Base-by-base conservation (phyloP, 176 grass and related monocot genomes). In the Oryza australiensis region DNA sequence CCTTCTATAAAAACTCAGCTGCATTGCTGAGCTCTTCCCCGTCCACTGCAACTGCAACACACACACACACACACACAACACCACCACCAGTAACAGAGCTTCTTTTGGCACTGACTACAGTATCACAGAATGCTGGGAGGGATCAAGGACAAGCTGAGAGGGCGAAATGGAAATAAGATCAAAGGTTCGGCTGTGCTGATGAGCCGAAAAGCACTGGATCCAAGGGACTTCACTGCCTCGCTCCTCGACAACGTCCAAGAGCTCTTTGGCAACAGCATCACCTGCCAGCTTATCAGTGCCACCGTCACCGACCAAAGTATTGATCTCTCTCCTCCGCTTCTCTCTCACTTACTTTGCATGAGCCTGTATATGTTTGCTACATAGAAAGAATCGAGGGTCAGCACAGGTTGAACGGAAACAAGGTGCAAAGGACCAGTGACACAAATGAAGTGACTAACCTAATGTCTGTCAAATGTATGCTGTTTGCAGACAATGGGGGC, bases 231-330 rank as follows among this genome's bases (percentile, higher is more conserved):
- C 71, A 72, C 71, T 62, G 94, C 91, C 41, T 69, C 79, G 72
- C 1, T 97, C 63, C 1, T 97, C 76, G 89, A 97, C 72, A n/a
- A 78, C 70, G 15, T 94, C 32, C 5, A 34, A 64, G 91, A 97
- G 35, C 38, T 97, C 72, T 23, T 94, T 57, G 91, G 89, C 37
- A 40, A 87, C 26, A 42, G 76, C 10, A 72, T 97, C 82, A 78
- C 91, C 27, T 90, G 90, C 63, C 87, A 94, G 68, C 94, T 94
- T 27, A 46, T 97, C 89, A 94, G 91, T 76, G 74, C 91, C 79
- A 94, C 89, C 15, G 28, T 78, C 67, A 66, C 82, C 34, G 91
- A 97, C 78, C 43, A 80, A 12, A 72, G 94, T 97, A 40, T 29
- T 26, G 3, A 9, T 8, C 5, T 35, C 9, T 20, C n/a, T 11